Conservation (phyloP, 2,329 filamentous ascomycete genomes). For the Xylariaceae sp. region DNA sequence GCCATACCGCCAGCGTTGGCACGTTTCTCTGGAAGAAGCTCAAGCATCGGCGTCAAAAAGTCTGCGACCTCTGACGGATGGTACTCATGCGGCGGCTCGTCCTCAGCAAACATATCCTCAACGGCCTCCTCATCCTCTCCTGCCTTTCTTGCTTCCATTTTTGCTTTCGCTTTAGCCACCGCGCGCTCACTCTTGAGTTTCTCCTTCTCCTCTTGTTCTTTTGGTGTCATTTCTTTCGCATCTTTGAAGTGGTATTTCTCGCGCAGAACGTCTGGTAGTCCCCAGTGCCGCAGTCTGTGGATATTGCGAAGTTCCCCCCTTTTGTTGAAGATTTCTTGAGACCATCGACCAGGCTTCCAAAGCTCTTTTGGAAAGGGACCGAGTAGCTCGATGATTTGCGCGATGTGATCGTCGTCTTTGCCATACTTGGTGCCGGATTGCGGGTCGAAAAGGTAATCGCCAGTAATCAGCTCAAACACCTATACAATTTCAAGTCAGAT, state of each 20-base stretch:
- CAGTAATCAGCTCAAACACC: constrained; percentile 97
- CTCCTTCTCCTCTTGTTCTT: constrained; percentile 28
- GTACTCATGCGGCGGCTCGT: constrained; percentile 25
- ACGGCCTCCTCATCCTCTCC: constrained; percentile 28
- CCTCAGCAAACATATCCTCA: constrained; percentile 25
- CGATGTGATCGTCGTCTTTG: constrained; percentile 98
- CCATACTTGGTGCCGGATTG: constrained; percentile 98
- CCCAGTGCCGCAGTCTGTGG: constrained; percentile 93
- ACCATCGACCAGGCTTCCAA: constrained; percentile 93
- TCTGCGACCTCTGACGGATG: constrained; percentile 56
- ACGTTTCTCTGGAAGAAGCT: constrained; percentile 79
- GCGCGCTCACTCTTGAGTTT: constrained; percentile 37
- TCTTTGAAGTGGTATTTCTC: constrained; percentile 96
- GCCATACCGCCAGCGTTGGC: constrained; percentile 97
- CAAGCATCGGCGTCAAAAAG: constrained; percentile 87
- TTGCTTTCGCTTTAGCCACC: constrained; percentile 61
- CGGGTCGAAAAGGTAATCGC: constrained; percentile 96
- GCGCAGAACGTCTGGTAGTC: constrained; percentile 81
- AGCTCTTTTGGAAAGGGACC: constrained; percentile 90
- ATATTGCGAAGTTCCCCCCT: constrained; percentile 98
- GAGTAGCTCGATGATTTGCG: constrained; percentile 95
- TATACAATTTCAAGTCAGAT: constrained; percentile 32
- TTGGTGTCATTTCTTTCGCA: constrained; percentile 65
- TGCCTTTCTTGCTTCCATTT: constrained; percentile 28
- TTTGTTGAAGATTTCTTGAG: constrained; percentile 96